These are phyloP conservation scores for Ambrosia trifida DNA, from an alignment of 129 eudicot genomes.

Conservation along the genomic window DNA sequence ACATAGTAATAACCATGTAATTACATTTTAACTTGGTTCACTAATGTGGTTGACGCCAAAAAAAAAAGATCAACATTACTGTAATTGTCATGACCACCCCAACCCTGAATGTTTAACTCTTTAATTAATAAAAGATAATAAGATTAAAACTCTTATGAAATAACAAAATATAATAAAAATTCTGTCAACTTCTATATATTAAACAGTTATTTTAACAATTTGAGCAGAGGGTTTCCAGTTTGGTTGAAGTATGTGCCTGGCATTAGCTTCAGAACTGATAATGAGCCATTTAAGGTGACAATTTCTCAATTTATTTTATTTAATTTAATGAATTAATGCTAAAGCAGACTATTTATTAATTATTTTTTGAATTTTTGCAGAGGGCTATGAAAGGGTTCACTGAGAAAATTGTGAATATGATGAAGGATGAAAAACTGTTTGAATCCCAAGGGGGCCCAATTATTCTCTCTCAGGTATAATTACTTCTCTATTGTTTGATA, in stretches of 20 bases:
- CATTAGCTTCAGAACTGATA: conserved; percentile 83
- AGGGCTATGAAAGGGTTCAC: conserved; percentile 72
- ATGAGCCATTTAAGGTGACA: conserved; percentile 84
- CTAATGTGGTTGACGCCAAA: too few species aligned
- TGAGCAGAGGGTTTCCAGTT: conserved; percentile 83
- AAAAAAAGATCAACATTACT: too few species aligned
- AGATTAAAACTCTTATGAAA: neutral
- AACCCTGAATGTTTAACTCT: too few species aligned
- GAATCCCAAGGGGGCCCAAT: conserved; percentile 95
- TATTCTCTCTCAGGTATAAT: conserved; percentile 73
- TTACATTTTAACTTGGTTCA: neutral
- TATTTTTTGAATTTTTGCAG: conserved; percentile 44
- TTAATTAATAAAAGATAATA: too few species aligned
- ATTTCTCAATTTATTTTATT: neutral
- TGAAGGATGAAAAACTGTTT: conserved; percentile 65
- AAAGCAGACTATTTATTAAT: neutral
- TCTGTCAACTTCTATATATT: neutral
- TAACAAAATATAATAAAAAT: neutral
- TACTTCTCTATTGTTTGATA: neutral
- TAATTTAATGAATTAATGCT: neutral
- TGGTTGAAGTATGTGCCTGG: conserved; percentile 87
- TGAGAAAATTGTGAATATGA: conserved; percentile 65
- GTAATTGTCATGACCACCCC: too few species aligned
- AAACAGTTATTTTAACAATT: neutral
- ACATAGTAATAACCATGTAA: neutral